Evolutionary conservation across 345 rosid genomes (phyloP).

Genomic region (Salix suchowensis): DNA sequence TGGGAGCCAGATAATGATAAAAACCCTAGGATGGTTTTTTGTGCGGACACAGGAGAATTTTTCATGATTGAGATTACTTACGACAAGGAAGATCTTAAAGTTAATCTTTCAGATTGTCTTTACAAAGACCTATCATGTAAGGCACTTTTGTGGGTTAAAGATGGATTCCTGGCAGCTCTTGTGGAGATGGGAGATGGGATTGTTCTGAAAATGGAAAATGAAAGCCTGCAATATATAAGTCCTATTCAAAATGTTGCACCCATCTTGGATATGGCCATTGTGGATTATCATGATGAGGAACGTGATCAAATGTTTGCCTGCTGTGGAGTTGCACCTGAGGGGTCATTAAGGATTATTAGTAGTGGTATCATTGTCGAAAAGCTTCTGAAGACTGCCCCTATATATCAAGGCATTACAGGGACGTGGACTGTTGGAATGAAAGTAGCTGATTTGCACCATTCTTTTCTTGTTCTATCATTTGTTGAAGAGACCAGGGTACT

Average conservation of each 20-base stretch:
- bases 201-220: slow-evolving; percentile 70
- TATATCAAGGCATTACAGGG: slow-evolving; percentile 91
- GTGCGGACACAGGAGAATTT: slow-evolving; percentile 84
- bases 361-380: slow-evolving; percentile 85
- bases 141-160: slow-evolving; percentile 81
- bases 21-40: slow-evolving; percentile 66
- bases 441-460: slow-evolving; percentile 64
- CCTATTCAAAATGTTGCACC: slow-evolving; percentile 88
- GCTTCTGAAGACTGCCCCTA: slow-evolving; percentile 73
- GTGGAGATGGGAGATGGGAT: slow-evolving; percentile 94
- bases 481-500: slow-evolving; percentile 96
- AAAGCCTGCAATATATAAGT: slow-evolving; percentile 49
- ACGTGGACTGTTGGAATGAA: slow-evolving; percentile 86
- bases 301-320: slow-evolving; percentile 90
- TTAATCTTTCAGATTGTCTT: slow-evolving; percentile 70
- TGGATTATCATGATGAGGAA: slow-evolving; percentile 81
- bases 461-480: slow-evolving; percentile 90
- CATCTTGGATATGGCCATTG: slow-evolving; percentile 82
- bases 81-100: slow-evolving; percentile 45
- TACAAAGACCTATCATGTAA: slow-evolving; percentile 78
- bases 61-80: slow-evolving; percentile 65
- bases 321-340: slow-evolving; percentile 96
- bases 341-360: slow-evolving; percentile 84
- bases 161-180: slow-evolving; percentile 73
- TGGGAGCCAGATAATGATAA: slow-evolving; percentile 76